Conservation (phyloP, 2,329 filamentous ascomycete species). For the Talaromyces sp. region DNA sequence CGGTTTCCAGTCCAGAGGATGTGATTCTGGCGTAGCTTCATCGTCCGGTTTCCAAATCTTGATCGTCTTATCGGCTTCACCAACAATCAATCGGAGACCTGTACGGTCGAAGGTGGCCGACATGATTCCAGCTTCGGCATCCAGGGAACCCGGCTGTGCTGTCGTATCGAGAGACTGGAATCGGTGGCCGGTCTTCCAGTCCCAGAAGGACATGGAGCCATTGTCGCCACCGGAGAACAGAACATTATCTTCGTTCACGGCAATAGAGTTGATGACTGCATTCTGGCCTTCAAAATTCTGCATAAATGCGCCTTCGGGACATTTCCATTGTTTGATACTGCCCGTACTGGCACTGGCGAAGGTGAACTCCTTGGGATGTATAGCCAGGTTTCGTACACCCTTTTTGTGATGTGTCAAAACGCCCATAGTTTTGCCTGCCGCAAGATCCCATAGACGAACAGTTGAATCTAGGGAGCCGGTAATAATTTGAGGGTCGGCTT, state of each 20-base stretch:
- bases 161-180: constrained; percentile 89
- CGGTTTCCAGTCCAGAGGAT: constrained; percentile 90
- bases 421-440: constrained; percentile 92
- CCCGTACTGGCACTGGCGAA: constrained; percentile 89
- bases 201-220: constrained; percentile 95
- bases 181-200: constrained; percentile 93
- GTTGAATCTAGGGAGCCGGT: constrained; percentile 88
- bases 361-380: constrained; percentile 90
- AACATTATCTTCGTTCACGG: constrained; percentile 92
- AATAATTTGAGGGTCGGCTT: constrained; percentile 94
- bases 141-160: constrained; percentile 87
- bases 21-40: constrained; percentile 81
- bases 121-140: constrained; percentile 94
- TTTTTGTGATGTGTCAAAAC: constrained; percentile 98
- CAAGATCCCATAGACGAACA: constrained; percentile 89
- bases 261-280: constrained; percentile 88
- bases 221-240: constrained; percentile 95
- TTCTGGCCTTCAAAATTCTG: constrained; percentile 98
- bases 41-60: constrained; percentile 98
- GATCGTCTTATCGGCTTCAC: constrained; percentile 96
- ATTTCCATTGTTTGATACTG: constrained; percentile 99
- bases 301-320: constrained; percentile 96
- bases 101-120: constrained; percentile 88
- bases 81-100: constrained; percentile 82
- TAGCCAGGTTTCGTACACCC: constrained; percentile 77